phyloP scores from a whole-genome alignment of 177 flowering plant species.

The Vitis hybrid region DNA sequence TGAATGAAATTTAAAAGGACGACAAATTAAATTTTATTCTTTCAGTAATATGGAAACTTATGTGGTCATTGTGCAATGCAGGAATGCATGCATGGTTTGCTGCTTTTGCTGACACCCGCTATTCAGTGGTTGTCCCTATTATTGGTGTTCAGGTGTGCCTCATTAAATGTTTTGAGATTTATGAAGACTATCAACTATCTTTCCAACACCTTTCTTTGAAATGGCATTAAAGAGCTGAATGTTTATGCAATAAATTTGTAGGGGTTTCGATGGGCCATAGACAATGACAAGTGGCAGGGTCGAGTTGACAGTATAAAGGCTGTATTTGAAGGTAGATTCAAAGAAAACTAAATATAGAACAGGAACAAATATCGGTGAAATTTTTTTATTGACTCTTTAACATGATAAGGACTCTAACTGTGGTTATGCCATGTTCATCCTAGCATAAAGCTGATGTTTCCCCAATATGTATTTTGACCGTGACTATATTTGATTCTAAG shows the following conservation, averaged over 20 bases:
- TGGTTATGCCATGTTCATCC: too few species aligned
- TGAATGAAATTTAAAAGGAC: constrained; percentile 1
- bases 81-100: constrained; percentile 99
- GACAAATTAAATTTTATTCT: neutral
- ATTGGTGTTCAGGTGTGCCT: constrained; percentile 32
- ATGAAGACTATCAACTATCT: neutral
- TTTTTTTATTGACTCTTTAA: too few species aligned
- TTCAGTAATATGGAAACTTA: constrained; percentile 8
- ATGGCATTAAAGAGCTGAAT: neutral
- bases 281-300: constrained; percentile 84
- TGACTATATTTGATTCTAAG: too few species aligned
- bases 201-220: neutral
- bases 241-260: constrained; percentile 22
- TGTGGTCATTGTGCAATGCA: constrained; percentile 27
- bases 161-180: too few species aligned
- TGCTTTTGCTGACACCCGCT: constrained; percentile 79
- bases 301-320: constrained; percentile 87
- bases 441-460: too few species aligned
- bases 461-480: too few species aligned
- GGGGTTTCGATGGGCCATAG: constrained; percentile 97
- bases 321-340: constrained; percentile 72
- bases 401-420: too few species aligned
- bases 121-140: constrained; percentile 81
- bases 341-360: neutral
- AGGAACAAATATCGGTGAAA: neutral